A percentile compares a stretch with the other conserved stretches of the same genome.
Evolutionary conservation across 2,329 filamentous ascomycete genomes (phyloP).

Genomic region (Waltergamsia citrina): DNA sequence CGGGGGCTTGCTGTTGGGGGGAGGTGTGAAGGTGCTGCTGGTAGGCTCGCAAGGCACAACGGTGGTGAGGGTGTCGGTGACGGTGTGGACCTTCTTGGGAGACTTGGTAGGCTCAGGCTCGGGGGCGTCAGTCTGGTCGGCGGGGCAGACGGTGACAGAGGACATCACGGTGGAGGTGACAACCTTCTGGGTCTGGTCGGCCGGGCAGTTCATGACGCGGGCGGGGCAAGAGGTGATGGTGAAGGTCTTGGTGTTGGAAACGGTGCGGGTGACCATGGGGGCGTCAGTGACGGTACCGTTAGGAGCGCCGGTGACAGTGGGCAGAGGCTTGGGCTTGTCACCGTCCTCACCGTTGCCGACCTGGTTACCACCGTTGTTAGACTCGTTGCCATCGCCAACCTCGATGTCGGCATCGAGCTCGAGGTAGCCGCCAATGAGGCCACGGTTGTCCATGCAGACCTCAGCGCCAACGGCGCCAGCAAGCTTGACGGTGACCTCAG

Average conservation of each 20-base stretch:
- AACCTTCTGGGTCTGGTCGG: conserved; percentile 24
- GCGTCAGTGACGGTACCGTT: conserved; percentile 7
- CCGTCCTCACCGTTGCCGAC: background rate
- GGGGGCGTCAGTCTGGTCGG: conserved; percentile 7
- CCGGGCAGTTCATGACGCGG: conserved; percentile 27
- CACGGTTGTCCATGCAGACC: conserved; percentile 11
- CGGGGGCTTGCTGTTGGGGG: conserved; percentile 9
- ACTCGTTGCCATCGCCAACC: background rate
- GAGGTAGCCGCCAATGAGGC: conserved; percentile 5
- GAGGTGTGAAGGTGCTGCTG: conserved; percentile 14
- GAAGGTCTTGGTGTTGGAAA: conserved; percentile 13
- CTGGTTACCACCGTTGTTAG: background rate
- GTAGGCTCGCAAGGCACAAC: conserved; percentile 14
- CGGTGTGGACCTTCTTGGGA: conserved; percentile 8
- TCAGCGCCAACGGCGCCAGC: conserved; percentile 9
- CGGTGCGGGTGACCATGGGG: conserved; percentile 11
- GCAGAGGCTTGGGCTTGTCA: background rate
- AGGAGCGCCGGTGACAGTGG: conserved; percentile 4
- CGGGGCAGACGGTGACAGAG: conserved; percentile 14
- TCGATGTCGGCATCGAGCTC: background rate
- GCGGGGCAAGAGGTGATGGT: conserved; percentile 25
- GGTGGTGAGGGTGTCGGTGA: conserved; percentile 14
- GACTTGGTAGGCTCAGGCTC: conserved; percentile 6
- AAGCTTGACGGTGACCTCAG: conserved; percentile 29
- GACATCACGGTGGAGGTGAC: conserved; percentile 14